phyloP scores from a whole-genome alignment of 768 basidiomycete species.

The Harrya chromipes region DNA sequence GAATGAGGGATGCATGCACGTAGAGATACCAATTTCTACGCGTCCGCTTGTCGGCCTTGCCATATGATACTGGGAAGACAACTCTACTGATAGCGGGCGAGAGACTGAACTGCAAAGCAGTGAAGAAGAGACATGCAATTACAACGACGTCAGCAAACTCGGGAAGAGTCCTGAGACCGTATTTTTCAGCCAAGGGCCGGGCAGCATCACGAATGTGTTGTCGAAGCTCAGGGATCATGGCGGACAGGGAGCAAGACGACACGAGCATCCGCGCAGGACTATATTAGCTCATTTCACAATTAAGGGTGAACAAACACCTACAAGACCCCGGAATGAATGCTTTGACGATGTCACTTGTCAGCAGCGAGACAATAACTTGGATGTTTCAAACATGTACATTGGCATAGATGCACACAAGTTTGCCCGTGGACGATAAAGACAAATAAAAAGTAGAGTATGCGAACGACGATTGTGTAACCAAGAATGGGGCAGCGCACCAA shows the following conservation, averaged over 20 bases:
- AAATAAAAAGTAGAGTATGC: slow-evolving; percentile 32
- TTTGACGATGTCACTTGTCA: too few relatives aligned
- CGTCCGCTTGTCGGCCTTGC: slow-evolving; percentile 41
- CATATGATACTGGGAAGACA: slow-evolving; percentile 50
- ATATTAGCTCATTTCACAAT: slow-evolving; percentile 17
- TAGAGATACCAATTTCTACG: slow-evolving; percentile 56
- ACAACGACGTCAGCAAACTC: slow-evolving; percentile 54
- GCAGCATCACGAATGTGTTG: slow-evolving; percentile 27
- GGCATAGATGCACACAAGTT: slow-evolving; percentile 24
- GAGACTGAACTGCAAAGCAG: slow-evolving; percentile 52
- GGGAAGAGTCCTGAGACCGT: slow-evolving; percentile 54
- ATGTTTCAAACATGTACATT: slow-evolving; percentile 30
- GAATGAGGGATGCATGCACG: not conserved
- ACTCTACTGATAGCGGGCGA: slow-evolving; percentile 51
- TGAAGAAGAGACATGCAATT: slow-evolving; percentile 54
- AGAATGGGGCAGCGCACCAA: slow-evolving; percentile 7
- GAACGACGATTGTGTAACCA: slow-evolving; percentile 20
- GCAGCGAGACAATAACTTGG: not conserved
- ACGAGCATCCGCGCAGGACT: not conserved
- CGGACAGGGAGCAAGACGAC: not conserved
- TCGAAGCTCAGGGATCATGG: slow-evolving; percentile 31
- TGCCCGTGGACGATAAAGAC: slow-evolving; percentile 31
- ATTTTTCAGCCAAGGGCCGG: slow-evolving; percentile 28
- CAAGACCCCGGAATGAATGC: not conserved
- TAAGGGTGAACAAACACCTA: slow-evolving; percentile 11